Base-by-base conservation (phyloP, 179 eudicot genomes). In the Vitellaria paradoxa region DNA sequence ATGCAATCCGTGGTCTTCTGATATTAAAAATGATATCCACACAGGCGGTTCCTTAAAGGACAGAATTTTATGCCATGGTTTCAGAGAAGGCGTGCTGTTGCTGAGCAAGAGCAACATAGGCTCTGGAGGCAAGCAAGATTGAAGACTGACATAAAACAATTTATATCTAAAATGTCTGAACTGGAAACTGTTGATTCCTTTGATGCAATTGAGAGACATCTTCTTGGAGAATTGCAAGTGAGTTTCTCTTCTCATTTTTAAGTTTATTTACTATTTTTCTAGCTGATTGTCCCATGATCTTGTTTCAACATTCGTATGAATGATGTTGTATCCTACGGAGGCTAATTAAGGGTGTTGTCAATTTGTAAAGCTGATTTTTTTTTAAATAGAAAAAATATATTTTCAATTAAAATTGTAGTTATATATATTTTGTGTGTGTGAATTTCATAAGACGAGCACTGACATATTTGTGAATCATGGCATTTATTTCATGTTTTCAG, bases 1-100 rank as follows among this genome's bases (percentile, higher is more conserved):
- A 57, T 68, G 65, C 40, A 56, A 24, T 53, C 14, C 46, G n/a
- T 55, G 59, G 26, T 11, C 26, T 17, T 57, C 55, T 68, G 17
- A 15, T 69, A 45, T 62, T n/a, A 13, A 21, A 47, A 17, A 74
- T 46, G 11, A n/a, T 62, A 24, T 46, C 62, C 20, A 11, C 78
- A 62, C 72, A 96, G 98, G 87, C 93, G 94, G 76, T 96, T 96
- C 84, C 84, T 96, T 76, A 87, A 78, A 80, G 99, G 99, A 74
- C 80, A 85, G 68, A 96, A 96, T 78, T 96, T 96, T 82, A 70
- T 77, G 87, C 97, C 93, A 52, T 96, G 99, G 99, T 96, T 96
- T 82, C 86, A 82, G 66, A 85, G 98, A 84, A 92, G 88, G 75
- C 91, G 93, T 74, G 90, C 92, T 72, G 96, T 86, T 82, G 92